Evolutionary conservation across 1,139 yeast species (phyloP), one percentile per base, ranked within the genome.

Genomic region (Lodderomyces metapsilosis): DNA sequence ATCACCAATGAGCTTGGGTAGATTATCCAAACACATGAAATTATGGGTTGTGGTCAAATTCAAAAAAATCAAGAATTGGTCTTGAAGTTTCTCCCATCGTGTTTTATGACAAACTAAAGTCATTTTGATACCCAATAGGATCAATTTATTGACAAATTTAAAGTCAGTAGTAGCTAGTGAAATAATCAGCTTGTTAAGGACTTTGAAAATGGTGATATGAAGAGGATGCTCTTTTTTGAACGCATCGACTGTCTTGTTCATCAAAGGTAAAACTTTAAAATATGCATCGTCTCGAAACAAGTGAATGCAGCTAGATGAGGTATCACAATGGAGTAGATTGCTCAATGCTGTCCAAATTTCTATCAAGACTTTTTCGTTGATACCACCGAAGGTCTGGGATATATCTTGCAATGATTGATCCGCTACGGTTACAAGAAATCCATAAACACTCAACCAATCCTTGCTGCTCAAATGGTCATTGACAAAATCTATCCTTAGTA

Each of bases 141-240:
- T 59, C 11, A 72, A 48, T 33, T 54, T 53, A 46, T 63, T 56
- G 12, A 68, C 59, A 36, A 62, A 54, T 20, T 53, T 48, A 7
- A 62, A 46, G 50, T 74, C 64, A 17, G 61, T 58, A 0, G 70
- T 64, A 1, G 72, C 53, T 4, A 65, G 44, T 5, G 58, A 51
- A 2, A 63, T 46, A n/a, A 72, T 47, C 6, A 67, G 50, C 40
- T 65, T 65, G 50, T 74, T 75, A 23, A 74, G 56, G 12, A 75
- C 59, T 39, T 52, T 57, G 41, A 74, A 61, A 1, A 68, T 45
- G 4, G 51, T 45, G 2, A 62, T 50, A 8, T 59, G 47, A 13
- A 61, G 40, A 3, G 53, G 43, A 36, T 48, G 55, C 41, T 66
- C 72, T 31, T 58, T 58, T 38, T 53, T 54, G 40, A 49, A 55